A percentile compares a stretch with the other conserved stretches of the same genome.
phyloP scores from a whole-genome alignment of 1,284 basidiomycete species.

The Ganoderma sinense region DNA sequence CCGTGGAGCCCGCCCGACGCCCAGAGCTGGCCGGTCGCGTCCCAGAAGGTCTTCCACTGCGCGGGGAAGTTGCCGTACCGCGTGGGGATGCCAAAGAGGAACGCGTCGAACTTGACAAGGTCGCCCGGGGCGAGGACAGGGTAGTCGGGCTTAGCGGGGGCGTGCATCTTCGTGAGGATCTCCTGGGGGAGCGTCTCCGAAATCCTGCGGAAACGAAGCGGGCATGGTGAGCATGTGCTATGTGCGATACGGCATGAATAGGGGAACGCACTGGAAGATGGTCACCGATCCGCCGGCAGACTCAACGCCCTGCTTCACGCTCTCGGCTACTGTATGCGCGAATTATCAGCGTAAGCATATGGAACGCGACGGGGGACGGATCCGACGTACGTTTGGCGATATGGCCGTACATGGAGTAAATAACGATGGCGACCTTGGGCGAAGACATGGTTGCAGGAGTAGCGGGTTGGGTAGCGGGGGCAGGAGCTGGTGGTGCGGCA shows the following conservation, averaged over 20 bases:
- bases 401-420: constrained; percentile 88
- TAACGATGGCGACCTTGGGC: constrained; percentile 80
- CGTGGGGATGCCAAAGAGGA: constrained; percentile 82
- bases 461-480: constrained; percentile 27
- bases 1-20: constrained; percentile 72
- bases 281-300: constrained; percentile 74
- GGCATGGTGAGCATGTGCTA: constrained; percentile 5
- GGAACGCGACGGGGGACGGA: background rate
- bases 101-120: constrained; percentile 73
- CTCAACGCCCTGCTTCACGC: constrained; percentile 77
- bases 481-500: constrained; percentile 22
- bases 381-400: constrained; percentile 66
- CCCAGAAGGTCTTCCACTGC: constrained; percentile 85
- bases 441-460: constrained; percentile 36
- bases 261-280: constrained; percentile 72
- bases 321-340: constrained; percentile 71
- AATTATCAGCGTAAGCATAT: background rate
- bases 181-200: constrained; percentile 87
- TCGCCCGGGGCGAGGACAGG: constrained; percentile 74
- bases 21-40: constrained; percentile 85
- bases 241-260: background rate
- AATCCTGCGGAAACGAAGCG: constrained; percentile 54
- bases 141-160: constrained; percentile 75
- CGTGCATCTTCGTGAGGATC: constrained; percentile 80
- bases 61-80: constrained; percentile 76